A percentile compares a stretch with the other conserved stretches of the same genome.
Evolutionary conservation across 257 asterid species (phyloP).

Genomic region (Solanum medicagineum): DNA sequence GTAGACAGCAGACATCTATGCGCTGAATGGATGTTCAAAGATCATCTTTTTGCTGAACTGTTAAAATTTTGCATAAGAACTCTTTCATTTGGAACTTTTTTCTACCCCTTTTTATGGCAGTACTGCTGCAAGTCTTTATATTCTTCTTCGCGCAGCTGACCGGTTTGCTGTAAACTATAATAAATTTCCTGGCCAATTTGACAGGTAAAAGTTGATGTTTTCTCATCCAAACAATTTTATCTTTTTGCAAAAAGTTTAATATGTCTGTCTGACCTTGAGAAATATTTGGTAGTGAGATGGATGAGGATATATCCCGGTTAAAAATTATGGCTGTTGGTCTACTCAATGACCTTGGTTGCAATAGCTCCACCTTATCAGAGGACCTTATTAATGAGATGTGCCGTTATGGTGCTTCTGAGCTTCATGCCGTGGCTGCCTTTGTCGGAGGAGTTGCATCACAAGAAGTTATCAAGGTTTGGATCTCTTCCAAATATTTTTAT

Average conservation of each 20-base stretch:
- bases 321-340: constrained; percentile 67
- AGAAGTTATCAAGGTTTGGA: constrained; percentile 79
- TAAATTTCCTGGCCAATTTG: constrained; percentile 84
- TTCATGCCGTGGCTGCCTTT: constrained; percentile 88
- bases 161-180: constrained; percentile 79
- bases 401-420: constrained; percentile 93
- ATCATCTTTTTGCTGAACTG: not conserved
- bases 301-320: constrained; percentile 87
- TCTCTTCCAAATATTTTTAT: not conserved
- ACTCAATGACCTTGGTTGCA: constrained; percentile 74
- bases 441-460: constrained; percentile 95
- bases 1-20: not conserved
- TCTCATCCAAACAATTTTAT: not conserved
- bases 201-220: constrained; percentile 42
- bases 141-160: constrained; percentile 88
- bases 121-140: constrained; percentile 68
- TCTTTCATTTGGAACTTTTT: not conserved
- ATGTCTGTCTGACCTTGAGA: constrained; percentile 1
- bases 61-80: not conserved
- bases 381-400: constrained; percentile 92
- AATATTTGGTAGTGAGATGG: constrained; percentile 57
- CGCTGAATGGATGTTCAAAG: not conserved
- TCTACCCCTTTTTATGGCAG: constrained; percentile 28
- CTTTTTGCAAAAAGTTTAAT: not conserved
- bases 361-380: constrained; percentile 64